phyloP scores from a whole-genome alignment of 1,139 yeast species.

The Scheffersomyces illinoinensis region DNA sequence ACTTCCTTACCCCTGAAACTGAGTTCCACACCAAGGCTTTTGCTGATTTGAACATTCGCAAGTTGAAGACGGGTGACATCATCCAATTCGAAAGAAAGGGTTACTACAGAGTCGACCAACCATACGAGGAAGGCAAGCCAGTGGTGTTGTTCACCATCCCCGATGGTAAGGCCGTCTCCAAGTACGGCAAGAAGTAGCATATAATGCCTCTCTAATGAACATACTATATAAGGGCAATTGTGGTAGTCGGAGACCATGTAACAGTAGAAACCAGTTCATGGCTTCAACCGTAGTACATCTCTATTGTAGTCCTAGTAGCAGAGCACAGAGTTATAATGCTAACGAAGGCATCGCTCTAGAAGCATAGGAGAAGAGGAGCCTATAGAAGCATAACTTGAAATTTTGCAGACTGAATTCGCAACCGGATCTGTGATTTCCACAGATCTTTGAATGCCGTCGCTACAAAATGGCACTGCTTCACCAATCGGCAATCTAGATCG shows the following conservation, averaged over 20 bases:
- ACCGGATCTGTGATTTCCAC: background rate
- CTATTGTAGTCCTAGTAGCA: too few species aligned
- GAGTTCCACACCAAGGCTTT: constrained; percentile 78
- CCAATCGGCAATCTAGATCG: too few species aligned
- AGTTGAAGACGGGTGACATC: constrained; percentile 80
- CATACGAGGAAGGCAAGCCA: constrained; percentile 56
- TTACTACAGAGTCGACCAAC: constrained; percentile 80
- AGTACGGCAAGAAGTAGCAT: constrained; percentile 65
- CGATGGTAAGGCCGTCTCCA: constrained; percentile 89
- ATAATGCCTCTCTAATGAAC: background rate
- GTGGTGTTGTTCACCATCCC: constrained; percentile 92
- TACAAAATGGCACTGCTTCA: background rate
- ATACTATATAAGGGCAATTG: background rate
- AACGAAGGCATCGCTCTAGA: too few species aligned
- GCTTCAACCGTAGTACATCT: too few species aligned
- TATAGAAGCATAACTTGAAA: too few species aligned
- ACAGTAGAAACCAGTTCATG: too few species aligned
- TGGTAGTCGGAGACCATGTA: background rate
- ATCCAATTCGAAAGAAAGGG: constrained; percentile 98
- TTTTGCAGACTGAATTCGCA: background rate
- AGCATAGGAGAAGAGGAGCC: too few species aligned
- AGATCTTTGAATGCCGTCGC: background rate
- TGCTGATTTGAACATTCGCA: constrained; percentile 78
- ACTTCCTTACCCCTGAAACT: constrained; percentile 85
- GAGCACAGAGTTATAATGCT: too few species aligned